phyloP scores from a whole-genome alignment of 2,329 filamentous ascomycete species.

The Fusarium circinatum region DNA sequence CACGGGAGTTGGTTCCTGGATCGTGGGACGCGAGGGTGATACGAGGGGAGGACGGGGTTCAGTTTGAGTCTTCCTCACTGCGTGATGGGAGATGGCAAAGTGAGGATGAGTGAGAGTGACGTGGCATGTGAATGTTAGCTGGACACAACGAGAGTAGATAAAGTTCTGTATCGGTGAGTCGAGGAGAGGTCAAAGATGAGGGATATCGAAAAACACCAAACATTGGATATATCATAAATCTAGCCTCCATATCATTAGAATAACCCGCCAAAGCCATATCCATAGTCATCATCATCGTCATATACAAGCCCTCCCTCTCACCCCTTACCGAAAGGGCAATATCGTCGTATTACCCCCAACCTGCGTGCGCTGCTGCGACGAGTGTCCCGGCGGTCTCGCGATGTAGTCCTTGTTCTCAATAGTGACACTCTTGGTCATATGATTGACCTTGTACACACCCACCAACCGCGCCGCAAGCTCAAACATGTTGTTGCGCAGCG shows the following conservation, averaged over 20 bases:
- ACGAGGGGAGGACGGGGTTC: constrained; percentile 18
- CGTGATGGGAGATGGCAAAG: not conserved
- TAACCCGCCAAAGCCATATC: constrained; percentile 28
- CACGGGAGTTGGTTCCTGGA: constrained; percentile 28
- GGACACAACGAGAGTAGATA: not conserved
- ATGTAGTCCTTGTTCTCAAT: constrained; percentile 88
- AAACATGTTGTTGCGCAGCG: constrained; percentile 99
- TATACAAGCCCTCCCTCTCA: constrained; percentile 20
- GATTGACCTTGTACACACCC: constrained; percentile 99
- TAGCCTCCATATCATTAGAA: constrained; percentile 38
- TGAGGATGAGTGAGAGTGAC: not conserved
- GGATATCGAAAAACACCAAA: not conserved
- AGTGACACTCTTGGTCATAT: constrained; percentile 95
- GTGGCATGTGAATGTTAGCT: not conserved
- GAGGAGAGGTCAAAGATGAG: not conserved
- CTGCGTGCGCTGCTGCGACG: constrained; percentile 47
- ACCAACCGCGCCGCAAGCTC: constrained; percentile 95
- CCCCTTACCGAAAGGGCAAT: constrained; percentile 48
- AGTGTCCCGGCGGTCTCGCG: constrained; percentile 50
- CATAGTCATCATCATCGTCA: constrained; percentile 37
- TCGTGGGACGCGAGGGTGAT: constrained; percentile 36
- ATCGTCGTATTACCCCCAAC: constrained; percentile 48
- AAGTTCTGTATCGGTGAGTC: not conserved
- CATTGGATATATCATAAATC: constrained; percentile 42
- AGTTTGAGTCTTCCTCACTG: constrained; percentile 6